A percentile compares a stretch with the other conserved stretches of the same genome.
These are phyloP conservation scores for Starmerella vaccinii DNA, from an alignment of 805 yeast genomes.

Conservation along the genomic window DNA sequence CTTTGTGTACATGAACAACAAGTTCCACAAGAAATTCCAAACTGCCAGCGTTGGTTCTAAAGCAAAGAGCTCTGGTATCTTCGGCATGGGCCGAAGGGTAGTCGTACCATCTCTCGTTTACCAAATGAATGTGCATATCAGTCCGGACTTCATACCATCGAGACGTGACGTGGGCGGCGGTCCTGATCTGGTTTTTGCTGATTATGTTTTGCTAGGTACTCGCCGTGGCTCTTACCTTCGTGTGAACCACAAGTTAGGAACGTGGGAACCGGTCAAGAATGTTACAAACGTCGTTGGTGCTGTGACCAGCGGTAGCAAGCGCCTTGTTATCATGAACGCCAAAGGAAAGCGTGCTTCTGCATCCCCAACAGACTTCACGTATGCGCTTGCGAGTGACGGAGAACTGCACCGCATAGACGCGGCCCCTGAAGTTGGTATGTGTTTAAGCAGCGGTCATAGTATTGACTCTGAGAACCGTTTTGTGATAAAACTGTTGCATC, in stretches of 20 bases:
- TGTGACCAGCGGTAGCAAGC: slow-evolving; percentile 2
- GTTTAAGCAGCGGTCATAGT: slow-evolving; percentile 13
- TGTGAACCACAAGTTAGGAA: slow-evolving; percentile 12
- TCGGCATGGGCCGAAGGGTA: slow-evolving; percentile 17
- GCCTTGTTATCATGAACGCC: not conserved
- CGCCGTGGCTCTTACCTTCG: slow-evolving; percentile 15
- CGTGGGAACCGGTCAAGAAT: slow-evolving; percentile 17
- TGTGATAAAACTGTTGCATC: slow-evolving; percentile 9
- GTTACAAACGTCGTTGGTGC: slow-evolving; percentile 17
- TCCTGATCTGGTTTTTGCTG: slow-evolving; percentile 16
- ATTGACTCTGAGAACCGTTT: slow-evolving; percentile 13
- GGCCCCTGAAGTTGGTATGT: slow-evolving; percentile 11
- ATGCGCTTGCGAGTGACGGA: slow-evolving; percentile 10
- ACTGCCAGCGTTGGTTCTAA: slow-evolving; percentile 11
- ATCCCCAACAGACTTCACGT: slow-evolving; percentile 2
- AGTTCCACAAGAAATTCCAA: slow-evolving; percentile 22
- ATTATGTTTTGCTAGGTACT: slow-evolving; percentile 17
- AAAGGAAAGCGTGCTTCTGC: not conserved
- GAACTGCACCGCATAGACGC: slow-evolving; percentile 14
- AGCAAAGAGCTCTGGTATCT: slow-evolving; percentile 12
- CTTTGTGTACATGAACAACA: slow-evolving; percentile 19
- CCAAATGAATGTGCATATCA: slow-evolving; percentile 10
- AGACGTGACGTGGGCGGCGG: slow-evolving; percentile 8
- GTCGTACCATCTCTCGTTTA: slow-evolving; percentile 9
- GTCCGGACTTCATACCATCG: slow-evolving; percentile 15